These are phyloP conservation scores for Dactylellina drechsleri DNA, from an alignment of 2,329 filamentous ascomycete genomes.

Conservation along the genomic window DNA sequence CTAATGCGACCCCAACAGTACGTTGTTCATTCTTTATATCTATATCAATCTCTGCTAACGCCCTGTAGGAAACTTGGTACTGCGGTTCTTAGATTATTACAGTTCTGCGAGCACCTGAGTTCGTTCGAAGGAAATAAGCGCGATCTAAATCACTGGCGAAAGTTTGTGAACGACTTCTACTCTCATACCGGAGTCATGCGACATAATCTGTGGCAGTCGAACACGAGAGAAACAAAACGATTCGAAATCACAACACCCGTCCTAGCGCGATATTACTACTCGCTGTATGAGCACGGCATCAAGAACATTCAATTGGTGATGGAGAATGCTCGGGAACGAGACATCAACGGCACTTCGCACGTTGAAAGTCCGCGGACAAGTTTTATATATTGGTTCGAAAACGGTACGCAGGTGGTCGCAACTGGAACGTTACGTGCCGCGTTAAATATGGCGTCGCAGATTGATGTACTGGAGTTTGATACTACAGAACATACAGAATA, in stretches of 20 bases:
- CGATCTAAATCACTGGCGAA: slow-evolving; percentile 79
- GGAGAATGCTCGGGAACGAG: slow-evolving; percentile 72
- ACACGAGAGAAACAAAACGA: slow-evolving; percentile 73
- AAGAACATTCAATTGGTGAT: slow-evolving; percentile 85
- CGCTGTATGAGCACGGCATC: slow-evolving; percentile 86
- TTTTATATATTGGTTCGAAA: slow-evolving; percentile 89
- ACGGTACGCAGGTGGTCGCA: slow-evolving; percentile 76
- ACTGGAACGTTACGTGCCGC: slow-evolving; percentile 80
- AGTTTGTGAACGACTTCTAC: slow-evolving; percentile 84
- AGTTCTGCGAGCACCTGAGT: slow-evolving; percentile 72
- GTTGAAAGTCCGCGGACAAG: slow-evolving; percentile 81
- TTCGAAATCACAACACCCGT: slow-evolving; percentile 87
- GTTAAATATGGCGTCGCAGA: slow-evolving; percentile 80
- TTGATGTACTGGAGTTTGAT: slow-evolving; percentile 85
- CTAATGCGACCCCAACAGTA: slow-evolving; percentile 62
- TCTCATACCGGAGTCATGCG: slow-evolving; percentile 79
- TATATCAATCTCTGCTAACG: slow-evolving; percentile 57
- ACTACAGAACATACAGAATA: slow-evolving; percentile 83
- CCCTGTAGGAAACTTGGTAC: slow-evolving; percentile 66
- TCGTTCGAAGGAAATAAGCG: slow-evolving; percentile 66
- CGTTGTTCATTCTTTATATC: slow-evolving; percentile 60
- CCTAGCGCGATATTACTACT: slow-evolving; percentile 87
- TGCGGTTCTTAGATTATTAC: slow-evolving; percentile 69
- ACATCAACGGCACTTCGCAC: slow-evolving; percentile 64
- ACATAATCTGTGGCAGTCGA: slow-evolving; percentile 72